These are phyloP conservation scores for Brasilioporus rufonigricans DNA, from an alignment of 768 basidiomycete genomes.

Conservation along the genomic window DNA sequence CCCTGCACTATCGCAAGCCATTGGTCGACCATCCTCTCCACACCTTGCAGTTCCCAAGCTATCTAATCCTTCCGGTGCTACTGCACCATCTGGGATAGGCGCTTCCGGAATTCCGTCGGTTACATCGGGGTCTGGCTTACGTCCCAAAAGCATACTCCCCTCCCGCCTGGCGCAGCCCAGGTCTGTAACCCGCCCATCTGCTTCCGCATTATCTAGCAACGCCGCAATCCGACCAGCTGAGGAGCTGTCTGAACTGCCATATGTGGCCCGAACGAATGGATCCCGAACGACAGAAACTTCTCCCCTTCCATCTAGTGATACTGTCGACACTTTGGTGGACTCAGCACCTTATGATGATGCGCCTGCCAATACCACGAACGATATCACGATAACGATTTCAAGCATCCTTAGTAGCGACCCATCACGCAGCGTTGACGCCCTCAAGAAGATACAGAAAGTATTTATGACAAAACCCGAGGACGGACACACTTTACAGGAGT, in stretches of 20 bases:
- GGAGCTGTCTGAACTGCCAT: conserved; percentile 32
- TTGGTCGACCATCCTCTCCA: conserved; percentile 50
- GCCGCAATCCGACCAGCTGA: conserved; percentile 21
- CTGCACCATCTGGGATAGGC: conserved; percentile 7
- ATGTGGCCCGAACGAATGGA: conserved; percentile 21
- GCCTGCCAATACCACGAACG: conserved; percentile 37
- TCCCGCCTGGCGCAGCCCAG: conserved; percentile 73
- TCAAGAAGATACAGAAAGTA: conserved; percentile 91
- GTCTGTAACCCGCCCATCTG: conserved; percentile 35
- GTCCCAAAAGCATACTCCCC: conserved; percentile 69
- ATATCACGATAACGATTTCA: conserved; percentile 80
- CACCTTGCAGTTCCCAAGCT: conserved; percentile 42
- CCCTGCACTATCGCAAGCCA: conserved; percentile 35
- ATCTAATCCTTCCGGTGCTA: conserved; percentile 28
- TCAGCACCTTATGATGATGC: conserved; percentile 24
- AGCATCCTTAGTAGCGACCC: conserved; percentile 89
- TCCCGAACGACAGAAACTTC: conserved; percentile 12
- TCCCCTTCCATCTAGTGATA: conserved; percentile 21
- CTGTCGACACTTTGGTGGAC: conserved; percentile 35
- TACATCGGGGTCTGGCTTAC: conserved; percentile 39
- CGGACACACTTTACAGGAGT: conserved; percentile 64
- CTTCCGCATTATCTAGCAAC: conserved; percentile 21
- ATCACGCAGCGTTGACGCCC: conserved; percentile 81
- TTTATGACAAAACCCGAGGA: conserved; percentile 73
- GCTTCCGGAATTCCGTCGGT: conserved; percentile 31